Conservation (phyloP, 768 basidiomycete species). For the Mycena polygramma region DNA sequence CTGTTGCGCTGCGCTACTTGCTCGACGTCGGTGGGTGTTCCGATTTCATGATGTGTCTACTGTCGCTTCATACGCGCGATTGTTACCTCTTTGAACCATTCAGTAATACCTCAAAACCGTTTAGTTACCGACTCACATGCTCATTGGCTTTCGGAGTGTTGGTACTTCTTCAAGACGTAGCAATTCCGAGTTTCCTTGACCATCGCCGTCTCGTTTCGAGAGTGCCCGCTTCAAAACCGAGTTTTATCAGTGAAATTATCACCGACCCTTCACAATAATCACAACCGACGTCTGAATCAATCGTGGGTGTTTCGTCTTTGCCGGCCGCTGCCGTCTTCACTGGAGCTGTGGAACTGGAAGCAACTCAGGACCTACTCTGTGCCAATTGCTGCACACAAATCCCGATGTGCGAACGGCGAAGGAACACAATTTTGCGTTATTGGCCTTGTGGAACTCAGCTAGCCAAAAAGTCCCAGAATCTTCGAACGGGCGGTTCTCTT, state of each 20-base stretch:
- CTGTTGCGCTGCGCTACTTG: no score
- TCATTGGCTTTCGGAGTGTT: no score
- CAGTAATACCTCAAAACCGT: no score
- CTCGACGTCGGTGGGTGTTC: no score
- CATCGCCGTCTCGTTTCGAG: neutral
- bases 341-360: neutral
- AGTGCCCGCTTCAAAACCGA: no score
- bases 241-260: neutral
- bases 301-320: conserved; percentile 10
- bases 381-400: neutral
- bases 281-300: conserved; percentile 15
- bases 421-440: conserved; percentile 4
- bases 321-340: conserved; percentile 2
- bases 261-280: conserved; percentile 21
- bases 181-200: neutral
- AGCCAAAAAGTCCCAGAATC: conserved; percentile 18
- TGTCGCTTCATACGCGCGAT: no score
- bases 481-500: conserved; percentile 22
- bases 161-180: no score
- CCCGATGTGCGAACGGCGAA: neutral
- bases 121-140: no score
- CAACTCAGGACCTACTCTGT: neutral
- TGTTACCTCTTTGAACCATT: no score
- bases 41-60: no score
- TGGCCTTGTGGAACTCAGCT: conserved; percentile 3